These are phyloP conservation scores for Trichodelitschia bisporula DNA, from an alignment of 495 filamentous ascomycete species.

Conservation along the genomic window DNA sequence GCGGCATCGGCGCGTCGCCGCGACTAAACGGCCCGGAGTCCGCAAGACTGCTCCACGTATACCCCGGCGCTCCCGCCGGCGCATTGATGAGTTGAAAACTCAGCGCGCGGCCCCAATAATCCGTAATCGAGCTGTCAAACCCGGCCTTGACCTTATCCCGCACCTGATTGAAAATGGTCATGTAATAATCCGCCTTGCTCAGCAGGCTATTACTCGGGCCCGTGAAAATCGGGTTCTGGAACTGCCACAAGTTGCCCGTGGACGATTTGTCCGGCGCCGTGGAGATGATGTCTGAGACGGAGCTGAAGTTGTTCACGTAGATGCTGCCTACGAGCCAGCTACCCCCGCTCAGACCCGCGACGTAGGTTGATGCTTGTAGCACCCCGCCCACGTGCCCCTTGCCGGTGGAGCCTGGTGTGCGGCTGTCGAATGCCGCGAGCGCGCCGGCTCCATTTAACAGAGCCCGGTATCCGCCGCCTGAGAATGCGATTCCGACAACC, in stretches of 20 bases:
- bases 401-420: slow-evolving; percentile 38
- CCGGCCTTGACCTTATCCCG: slow-evolving; percentile 40
- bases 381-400: slow-evolving; percentile 60
- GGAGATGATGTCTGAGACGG: slow-evolving; percentile 34
- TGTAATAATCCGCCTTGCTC: slow-evolving; percentile 36
- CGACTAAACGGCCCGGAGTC: slow-evolving; percentile 34
- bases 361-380: slow-evolving; percentile 63
- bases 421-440: slow-evolving; percentile 59
- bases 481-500: slow-evolving; percentile 37
- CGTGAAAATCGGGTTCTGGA: slow-evolving; percentile 52
- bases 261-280: slow-evolving; percentile 17
- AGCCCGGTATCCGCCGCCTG: slow-evolving; percentile 61
- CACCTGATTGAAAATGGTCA: slow-evolving; percentile 34
- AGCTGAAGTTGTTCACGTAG: slow-evolving; percentile 76
- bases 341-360: slow-evolving; percentile 69
- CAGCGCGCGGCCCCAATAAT: slow-evolving; percentile 70
- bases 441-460: slow-evolving; percentile 76
- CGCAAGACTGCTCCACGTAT: slow-evolving; percentile 78
- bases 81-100: slow-evolving; percentile 68
- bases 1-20: slow-evolving; percentile 60
- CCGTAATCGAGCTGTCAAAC: slow-evolving; percentile 56
- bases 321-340: slow-evolving; percentile 73
- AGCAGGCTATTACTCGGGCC: slow-evolving; percentile 26
- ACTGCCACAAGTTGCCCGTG: slow-evolving; percentile 49
- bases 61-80: slow-evolving; percentile 39